These are phyloP conservation scores for Penicillium sp. DNA, from an alignment of 2,329 filamentous ascomycete species.

Conservation along the genomic window DNA sequence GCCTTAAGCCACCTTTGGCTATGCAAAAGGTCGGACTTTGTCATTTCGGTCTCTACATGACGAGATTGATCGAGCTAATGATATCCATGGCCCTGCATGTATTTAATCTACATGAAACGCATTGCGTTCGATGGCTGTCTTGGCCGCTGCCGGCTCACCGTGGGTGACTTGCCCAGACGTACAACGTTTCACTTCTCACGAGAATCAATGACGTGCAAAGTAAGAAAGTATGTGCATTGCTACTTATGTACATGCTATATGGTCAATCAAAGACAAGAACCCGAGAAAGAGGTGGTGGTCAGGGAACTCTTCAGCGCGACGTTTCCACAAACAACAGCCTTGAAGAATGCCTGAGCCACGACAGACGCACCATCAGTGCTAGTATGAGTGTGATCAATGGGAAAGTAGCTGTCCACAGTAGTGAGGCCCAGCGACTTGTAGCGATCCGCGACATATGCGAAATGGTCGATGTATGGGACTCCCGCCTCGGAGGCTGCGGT, in stretches of 20 bases:
- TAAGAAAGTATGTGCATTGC: not conserved
- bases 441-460: slow-evolving; percentile 58
- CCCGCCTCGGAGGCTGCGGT: slow-evolving; percentile 48
- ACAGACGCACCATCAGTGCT: slow-evolving; percentile 57
- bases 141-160: no score
- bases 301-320: slow-evolving; percentile 45
- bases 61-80: no score
- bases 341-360: slow-evolving; percentile 61
- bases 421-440: slow-evolving; percentile 54
- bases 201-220: no score
- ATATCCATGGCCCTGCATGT: no score
- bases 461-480: slow-evolving; percentile 62
- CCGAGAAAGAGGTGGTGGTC: slow-evolving; percentile 31
- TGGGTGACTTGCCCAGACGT: no score
- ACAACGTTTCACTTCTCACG: no score
- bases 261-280: slow-evolving; percentile 27
- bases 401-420: slow-evolving; percentile 57
- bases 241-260: not conserved
- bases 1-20: no score
- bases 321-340: slow-evolving; percentile 55
- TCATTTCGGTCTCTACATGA: no score
- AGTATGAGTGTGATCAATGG: slow-evolving; percentile 66
- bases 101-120: no score
- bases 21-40: no score
- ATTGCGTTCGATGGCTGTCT: no score